These are phyloP conservation scores for Salix purpurea DNA, from an alignment of 345 rosid genomes.

Conservation along the genomic window DNA sequence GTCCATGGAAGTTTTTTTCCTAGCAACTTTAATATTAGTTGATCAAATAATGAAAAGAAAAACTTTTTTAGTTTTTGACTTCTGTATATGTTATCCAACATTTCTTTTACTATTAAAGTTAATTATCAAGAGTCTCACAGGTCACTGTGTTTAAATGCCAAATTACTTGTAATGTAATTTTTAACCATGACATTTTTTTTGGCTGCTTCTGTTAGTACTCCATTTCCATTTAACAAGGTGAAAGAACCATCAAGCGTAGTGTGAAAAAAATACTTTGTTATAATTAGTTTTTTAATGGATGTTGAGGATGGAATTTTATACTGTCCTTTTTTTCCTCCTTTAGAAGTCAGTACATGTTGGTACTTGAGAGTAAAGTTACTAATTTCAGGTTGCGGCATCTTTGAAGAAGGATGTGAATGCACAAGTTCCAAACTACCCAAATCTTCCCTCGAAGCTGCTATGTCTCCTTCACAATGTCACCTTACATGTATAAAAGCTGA, in stretches of 20 bases:
- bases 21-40: neutral
- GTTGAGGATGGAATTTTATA: neutral
- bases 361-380: constrained; percentile 11
- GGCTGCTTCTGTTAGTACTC: neutral
- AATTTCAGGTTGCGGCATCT: constrained; percentile 80
- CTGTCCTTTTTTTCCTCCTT: neutral
- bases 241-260: neutral
- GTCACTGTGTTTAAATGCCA: neutral
- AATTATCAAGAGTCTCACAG: neutral
- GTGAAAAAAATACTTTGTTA: neutral
- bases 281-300: neutral
- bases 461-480: constrained; percentile 82
- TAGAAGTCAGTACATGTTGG: constrained; percentile 3
- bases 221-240: neutral
- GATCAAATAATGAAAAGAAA: neutral
- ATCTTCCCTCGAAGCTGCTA: constrained; percentile 78
- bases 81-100: neutral
- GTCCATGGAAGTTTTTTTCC: neutral
- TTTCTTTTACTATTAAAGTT: neutral
- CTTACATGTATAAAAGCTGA: constrained; percentile 52
- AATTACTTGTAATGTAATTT: neutral
- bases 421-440: constrained; percentile 84
- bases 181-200: neutral
- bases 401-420: constrained; percentile 75
- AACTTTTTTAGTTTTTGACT: neutral